phyloP scores from a whole-genome alignment of 1,139 yeast species.

The Lodderomyces oxycetoniae region DNA sequence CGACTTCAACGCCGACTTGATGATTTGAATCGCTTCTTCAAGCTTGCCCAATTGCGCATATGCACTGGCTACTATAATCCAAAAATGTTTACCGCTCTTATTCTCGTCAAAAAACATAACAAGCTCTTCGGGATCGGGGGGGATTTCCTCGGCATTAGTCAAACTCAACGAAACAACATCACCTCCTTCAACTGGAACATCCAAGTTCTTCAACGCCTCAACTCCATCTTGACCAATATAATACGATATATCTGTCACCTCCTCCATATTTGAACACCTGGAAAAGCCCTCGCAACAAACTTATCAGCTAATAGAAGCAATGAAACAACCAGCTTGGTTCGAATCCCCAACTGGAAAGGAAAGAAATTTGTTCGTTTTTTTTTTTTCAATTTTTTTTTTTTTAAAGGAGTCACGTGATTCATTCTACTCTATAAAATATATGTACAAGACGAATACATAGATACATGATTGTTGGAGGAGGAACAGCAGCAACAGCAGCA shows the following conservation, averaged over 20 bases:
- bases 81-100: slow-evolving; percentile 66
- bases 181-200: slow-evolving; percentile 69
- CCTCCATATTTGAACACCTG: slow-evolving; percentile 20
- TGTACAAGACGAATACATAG: no score
- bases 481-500: no score
- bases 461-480: no score
- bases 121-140: slow-evolving; percentile 84
- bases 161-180: slow-evolving; percentile 69
- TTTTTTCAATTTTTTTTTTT: slow-evolving; percentile 2
- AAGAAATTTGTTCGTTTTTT: not conserved
- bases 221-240: slow-evolving; percentile 33
- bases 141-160: slow-evolving; percentile 62
- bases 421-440: no score
- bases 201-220: slow-evolving; percentile 39
- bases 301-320: no score
- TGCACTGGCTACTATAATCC: slow-evolving; percentile 82
- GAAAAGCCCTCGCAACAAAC: no score
- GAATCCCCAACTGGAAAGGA: not conserved
- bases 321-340: no score
- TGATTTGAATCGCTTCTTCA: slow-evolving; percentile 61
- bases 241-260: slow-evolving; percentile 35
- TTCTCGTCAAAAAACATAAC: slow-evolving; percentile 76
- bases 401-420: no score
- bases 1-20: slow-evolving; percentile 52
- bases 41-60: slow-evolving; percentile 61